A percentile compares a stretch with the other conserved stretches of the same genome.
These are phyloP conservation scores for Metschnikowia hibisci DNA, from an alignment of 805 yeast species.

Conservation along the genomic window DNA sequence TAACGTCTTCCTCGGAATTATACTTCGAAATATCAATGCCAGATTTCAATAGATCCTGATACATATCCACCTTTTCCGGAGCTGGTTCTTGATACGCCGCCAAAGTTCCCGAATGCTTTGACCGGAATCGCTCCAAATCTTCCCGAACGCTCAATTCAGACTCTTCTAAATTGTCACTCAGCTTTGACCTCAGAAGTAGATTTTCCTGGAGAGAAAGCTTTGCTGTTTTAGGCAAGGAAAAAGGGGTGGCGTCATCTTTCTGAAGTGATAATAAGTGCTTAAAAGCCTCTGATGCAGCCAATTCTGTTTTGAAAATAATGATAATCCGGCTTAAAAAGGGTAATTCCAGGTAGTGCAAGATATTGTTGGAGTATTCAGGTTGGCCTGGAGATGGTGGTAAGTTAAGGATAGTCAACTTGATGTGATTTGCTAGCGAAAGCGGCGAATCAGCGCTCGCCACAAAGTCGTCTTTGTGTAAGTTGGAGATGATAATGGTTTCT, in stretches of 20 bases:
- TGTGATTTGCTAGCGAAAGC: constrained; percentile 33
- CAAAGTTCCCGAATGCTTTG: constrained; percentile 11
- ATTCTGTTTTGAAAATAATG: constrained; percentile 32
- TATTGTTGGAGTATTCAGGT: constrained; percentile 22
- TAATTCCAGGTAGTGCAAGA: constrained; percentile 36
- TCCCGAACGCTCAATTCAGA: constrained; percentile 19
- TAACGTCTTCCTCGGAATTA: constrained; percentile 22
- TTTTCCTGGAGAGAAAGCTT: constrained; percentile 37
- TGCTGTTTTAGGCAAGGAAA: constrained; percentile 17
- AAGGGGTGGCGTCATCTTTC: neutral
- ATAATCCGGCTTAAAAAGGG: constrained; percentile 38
- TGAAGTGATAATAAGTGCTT: constrained; percentile 18
- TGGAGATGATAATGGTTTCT: constrained; percentile 34
- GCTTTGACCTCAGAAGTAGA: constrained; percentile 32
- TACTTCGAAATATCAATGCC: constrained; percentile 29
- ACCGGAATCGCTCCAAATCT: constrained; percentile 25
- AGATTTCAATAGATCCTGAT: constrained; percentile 25
- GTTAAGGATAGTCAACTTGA: constrained; percentile 31
- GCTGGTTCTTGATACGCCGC: constrained; percentile 31
- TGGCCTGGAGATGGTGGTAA: constrained; percentile 12
- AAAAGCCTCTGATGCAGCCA: constrained; percentile 25
- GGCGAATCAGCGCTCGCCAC: constrained; percentile 13
- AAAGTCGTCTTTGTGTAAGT: constrained; percentile 31
- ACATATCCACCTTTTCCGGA: constrained; percentile 30
- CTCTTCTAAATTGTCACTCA: constrained; percentile 22